phyloP scores from a whole-genome alignment of 2,329 filamentous ascomycete species.

The Pseudogymnoascus sp. region DNA sequence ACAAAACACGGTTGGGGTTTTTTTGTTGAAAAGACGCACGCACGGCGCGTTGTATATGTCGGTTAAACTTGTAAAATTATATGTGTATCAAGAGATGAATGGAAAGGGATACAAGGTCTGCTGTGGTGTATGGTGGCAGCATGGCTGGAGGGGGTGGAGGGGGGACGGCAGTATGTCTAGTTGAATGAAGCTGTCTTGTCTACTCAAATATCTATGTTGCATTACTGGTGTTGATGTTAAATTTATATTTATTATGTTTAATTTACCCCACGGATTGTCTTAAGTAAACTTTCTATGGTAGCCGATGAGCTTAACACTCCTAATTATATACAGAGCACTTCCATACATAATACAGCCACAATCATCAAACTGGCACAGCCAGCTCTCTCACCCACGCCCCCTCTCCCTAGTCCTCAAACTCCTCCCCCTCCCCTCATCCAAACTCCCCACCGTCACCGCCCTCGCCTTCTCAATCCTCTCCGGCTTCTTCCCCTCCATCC shows the following conservation, averaged over 20 bases:
- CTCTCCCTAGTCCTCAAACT: background rate
- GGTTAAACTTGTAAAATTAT: background rate
- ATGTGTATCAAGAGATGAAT: slow-evolving; percentile 5
- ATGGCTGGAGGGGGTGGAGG: background rate
- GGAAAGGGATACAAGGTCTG: background rate
- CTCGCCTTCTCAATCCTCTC: slow-evolving; percentile 18
- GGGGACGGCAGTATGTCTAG: background rate
- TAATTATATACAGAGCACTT: slow-evolving; percentile 2
- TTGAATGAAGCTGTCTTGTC: background rate
- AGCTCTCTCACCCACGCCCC: background rate
- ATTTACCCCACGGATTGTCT: background rate
- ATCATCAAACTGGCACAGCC: background rate
- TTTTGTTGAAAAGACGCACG: background rate
- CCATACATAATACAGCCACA: background rate
- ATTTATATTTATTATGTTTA: background rate
- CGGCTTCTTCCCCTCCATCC: slow-evolving; percentile 25
- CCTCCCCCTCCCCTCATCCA: slow-evolving; percentile 11
- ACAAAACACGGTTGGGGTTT: background rate
- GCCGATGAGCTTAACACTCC: background rate
- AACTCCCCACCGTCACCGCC: slow-evolving; percentile 18
- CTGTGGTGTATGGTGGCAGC: background rate
- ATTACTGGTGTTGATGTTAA: background rate
- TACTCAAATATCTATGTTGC: background rate
- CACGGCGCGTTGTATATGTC: slow-evolving; percentile 2
- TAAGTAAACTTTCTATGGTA: background rate